These are phyloP conservation scores for Cajanus cajan DNA, from an alignment of 306 rosid species.

Conservation along the genomic window DNA sequence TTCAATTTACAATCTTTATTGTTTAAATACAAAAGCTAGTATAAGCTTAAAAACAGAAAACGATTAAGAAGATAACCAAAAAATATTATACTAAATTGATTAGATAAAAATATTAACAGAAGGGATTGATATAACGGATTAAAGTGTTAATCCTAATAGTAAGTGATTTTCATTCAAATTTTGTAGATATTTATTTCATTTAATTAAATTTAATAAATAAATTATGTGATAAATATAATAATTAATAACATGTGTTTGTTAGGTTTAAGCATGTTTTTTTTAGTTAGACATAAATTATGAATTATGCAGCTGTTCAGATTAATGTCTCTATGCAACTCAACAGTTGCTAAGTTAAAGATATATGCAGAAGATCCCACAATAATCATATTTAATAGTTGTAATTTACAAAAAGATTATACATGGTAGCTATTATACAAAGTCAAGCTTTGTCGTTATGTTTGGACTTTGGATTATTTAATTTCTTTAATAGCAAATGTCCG, in stretches of 20 bases:
- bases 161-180: no score
- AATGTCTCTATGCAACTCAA: neutral
- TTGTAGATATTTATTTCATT: no score
- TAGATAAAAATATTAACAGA: no score
- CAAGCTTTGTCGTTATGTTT: conserved; percentile 13
- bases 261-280: neutral
- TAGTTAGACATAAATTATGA: neutral
- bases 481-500: neutral
- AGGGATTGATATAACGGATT: no score
- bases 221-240: neutral
- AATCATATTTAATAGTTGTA: neutral
- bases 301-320: conserved; percentile 10
- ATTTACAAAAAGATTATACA: neutral
- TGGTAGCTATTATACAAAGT: conserved; percentile 16
- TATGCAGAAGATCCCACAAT: neutral
- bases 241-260: neutral
- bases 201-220: neutral
- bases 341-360: neutral
- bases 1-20: no score
- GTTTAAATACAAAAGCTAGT: no score
- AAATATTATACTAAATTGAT: no score
- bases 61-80: no score
- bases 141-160: no score
- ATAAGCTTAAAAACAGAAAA: no score
- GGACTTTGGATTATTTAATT: neutral